phyloP scores from a whole-genome alignment of 2,329 filamentous ascomycete species.

The Epichloe bromicola region DNA sequence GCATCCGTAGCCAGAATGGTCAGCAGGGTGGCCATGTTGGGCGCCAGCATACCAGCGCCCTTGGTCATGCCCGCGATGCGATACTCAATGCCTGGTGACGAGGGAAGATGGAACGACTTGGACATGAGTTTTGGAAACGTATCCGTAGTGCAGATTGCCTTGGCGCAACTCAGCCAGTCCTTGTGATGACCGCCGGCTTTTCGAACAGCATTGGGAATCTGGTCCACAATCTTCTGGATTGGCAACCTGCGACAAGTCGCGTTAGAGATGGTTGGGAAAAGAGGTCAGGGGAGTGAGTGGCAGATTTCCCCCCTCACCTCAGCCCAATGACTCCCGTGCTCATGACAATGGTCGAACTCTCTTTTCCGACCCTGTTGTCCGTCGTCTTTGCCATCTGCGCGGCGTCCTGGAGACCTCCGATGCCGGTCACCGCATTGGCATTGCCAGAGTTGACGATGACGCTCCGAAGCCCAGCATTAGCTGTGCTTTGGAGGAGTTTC shows the following conservation, averaged over 20 bases:
- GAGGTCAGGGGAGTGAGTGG: not conserved
- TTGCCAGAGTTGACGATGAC: constrained; percentile 93
- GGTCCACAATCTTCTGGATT: constrained; percentile 75
- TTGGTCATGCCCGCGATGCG: constrained; percentile 91
- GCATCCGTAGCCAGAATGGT: constrained; percentile 88
- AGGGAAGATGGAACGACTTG: constrained; percentile 70
- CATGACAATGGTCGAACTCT: constrained; percentile 75
- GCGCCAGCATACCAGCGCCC: constrained; percentile 97
- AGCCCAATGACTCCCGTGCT: constrained; percentile 97
- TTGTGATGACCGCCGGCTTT: constrained; percentile 63
- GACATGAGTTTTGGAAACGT: constrained; percentile 96
- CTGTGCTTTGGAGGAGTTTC: constrained; percentile 52
- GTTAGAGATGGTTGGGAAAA: not conserved
- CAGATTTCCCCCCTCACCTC: constrained; percentile 34
- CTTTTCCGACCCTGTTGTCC: constrained; percentile 44
- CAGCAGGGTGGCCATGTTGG: constrained; percentile 94
- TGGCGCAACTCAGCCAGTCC: constrained; percentile 76
- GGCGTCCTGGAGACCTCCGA: constrained; percentile 80
- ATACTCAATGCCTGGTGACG: constrained; percentile 63
- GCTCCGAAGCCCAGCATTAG: constrained; percentile 59
- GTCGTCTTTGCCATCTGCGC: constrained; percentile 68
- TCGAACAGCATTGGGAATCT: constrained; percentile 64
- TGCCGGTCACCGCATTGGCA: constrained; percentile 92
- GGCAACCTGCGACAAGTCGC: constrained; percentile 46
- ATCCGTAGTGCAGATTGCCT: constrained; percentile 94